Evolutionary conservation across 148 eudicot species (phyloP), one percentile per base, ranked within the genome.

Genomic region (Vaccinium vitisidaea): DNA sequence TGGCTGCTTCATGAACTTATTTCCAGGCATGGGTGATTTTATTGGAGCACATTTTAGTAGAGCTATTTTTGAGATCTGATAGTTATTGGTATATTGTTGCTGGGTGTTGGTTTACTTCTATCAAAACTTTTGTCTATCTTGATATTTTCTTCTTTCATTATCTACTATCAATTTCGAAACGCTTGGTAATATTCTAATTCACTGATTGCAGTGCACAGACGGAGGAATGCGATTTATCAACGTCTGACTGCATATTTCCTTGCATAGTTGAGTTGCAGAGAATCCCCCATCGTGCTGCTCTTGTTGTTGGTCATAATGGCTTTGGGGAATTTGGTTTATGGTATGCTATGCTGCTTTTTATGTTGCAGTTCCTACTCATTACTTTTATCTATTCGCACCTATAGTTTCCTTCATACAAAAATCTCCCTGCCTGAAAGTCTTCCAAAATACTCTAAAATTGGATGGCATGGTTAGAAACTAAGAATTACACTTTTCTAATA

Each of bases 291-390:
- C 87, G 85, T 55, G 79, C 90, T 80, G 76, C 86, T 76, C 87
- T 95, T 84, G 88, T 97, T 73, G 73, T 97, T 86, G 98, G 99
- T 79, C 98, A 97, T 85, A 95, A 95, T 86, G 98, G 98, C 76
- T 91, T 89, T 85, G 99, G 98, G 80, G 95, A 93, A 63, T 97
- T 97, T 80, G 88, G 92, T 87, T 79, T 97, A 65, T 97, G 99
- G 99, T 97, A 94, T 86, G 91, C 98, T 97, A 94, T 86, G 91
- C 84, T 80, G 19, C 78, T 84, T 77, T 85, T 36, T 49, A 23
- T 56, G 77, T 61, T 21, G 18, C 46, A 55, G 21, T 79, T 77
- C 77, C 43, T 76, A 2, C 78, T 53, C 84, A 61, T 16, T 23
- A 50, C 16, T 54, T 53, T 67, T 75, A 19, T 18, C 21, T 75